phyloP scores from a whole-genome alignment of 768 basidiomycete genomes.

The Gymnopilus dilepis region DNA sequence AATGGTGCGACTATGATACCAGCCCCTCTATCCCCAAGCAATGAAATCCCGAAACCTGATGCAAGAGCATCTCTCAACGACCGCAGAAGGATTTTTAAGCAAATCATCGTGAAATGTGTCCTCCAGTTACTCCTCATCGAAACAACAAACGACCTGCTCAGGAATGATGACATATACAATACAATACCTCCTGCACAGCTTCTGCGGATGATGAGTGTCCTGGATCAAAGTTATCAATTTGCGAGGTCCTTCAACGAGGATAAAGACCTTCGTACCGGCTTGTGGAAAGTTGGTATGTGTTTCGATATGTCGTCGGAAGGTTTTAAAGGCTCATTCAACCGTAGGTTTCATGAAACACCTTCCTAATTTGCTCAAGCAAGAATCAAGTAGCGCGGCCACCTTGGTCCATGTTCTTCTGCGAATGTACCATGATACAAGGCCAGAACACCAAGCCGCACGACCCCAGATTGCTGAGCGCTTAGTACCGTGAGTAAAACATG shows the following conservation, averaged over 20 bases:
- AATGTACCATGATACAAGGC: constrained; percentile 93
- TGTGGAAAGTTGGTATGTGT: constrained; percentile 97
- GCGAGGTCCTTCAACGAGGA: constrained; percentile 98
- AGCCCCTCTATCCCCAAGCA: constrained; percentile 85
- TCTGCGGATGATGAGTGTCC: constrained; percentile 90
- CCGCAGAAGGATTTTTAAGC: constrained; percentile 90
- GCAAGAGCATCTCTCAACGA: constrained; percentile 63
- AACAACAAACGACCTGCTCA: constrained; percentile 93
- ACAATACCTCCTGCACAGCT: constrained; percentile 95
- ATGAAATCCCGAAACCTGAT: constrained; percentile 51
- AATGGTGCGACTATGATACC: constrained; percentile 77
- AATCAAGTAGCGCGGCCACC: constrained; percentile 95
- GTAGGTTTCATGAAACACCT: constrained; percentile 99
- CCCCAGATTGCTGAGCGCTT: constrained; percentile 79
- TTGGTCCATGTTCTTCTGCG: constrained; percentile 89
- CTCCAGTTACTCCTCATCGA: constrained; percentile 95
- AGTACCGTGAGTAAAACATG: constrained; percentile 60
- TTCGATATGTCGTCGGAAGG: neutral
- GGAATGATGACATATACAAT: constrained; percentile 89
- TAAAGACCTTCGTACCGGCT: constrained; percentile 92
- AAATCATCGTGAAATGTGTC: constrained; percentile 99
- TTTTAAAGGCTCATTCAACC: neutral
- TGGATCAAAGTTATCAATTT: constrained; percentile 98
- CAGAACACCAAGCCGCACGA: constrained; percentile 83
- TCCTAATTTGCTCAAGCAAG: constrained; percentile 96